Base-by-base conservation (phyloP, 305 asterid species). In the Fraxinus nigra region DNA sequence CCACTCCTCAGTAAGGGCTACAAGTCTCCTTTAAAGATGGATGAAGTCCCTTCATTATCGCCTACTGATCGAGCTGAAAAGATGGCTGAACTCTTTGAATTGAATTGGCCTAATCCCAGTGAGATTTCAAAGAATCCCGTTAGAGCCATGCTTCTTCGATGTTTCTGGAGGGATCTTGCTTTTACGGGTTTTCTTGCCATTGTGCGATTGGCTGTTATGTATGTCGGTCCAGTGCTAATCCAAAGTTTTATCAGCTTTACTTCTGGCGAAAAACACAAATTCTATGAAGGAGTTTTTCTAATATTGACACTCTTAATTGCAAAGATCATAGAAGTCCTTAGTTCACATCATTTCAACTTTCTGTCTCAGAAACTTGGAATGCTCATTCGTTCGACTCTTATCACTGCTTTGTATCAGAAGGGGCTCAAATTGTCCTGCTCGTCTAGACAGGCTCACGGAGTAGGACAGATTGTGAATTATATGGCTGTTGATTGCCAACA, bases 401-500 rank as follows among this genome's bases (percentile, higher is more conserved):
- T 88, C 22, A 82, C 93, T 26, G 87, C 90, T 1, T 63, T 93
- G 51, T 92, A 88, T 81, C 82, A 89, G 79, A 93, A 93, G 80
- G 97, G 97, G 10, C 89, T 92, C 0, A 79, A 85, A 4, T 75
- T 93, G 51, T 85, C 95, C 11, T 81, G 86, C 79, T 88, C 93
- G 0, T 81, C 97, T 1, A 84, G 94, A 54, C 97, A 93, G 79
- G 89, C 88, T 40, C 97, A 92, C 56, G 97, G 97, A 20, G 87
- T 90, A 3, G 97, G 97, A 32, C 94, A 91, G 78, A 92, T 93
- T 34, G 95, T 93, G 83, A 92, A 93, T 67, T 92, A 92, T 51
- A 92, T 93, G 97, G 93, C 92, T 0, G 97, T 93, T 0, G 97
- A 93, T 85, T 82, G 89, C 16, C 94, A 91, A 76, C 93, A 88